phyloP scores from a whole-genome alignment of 306 rosid species.

The Malus fusca region DNA sequence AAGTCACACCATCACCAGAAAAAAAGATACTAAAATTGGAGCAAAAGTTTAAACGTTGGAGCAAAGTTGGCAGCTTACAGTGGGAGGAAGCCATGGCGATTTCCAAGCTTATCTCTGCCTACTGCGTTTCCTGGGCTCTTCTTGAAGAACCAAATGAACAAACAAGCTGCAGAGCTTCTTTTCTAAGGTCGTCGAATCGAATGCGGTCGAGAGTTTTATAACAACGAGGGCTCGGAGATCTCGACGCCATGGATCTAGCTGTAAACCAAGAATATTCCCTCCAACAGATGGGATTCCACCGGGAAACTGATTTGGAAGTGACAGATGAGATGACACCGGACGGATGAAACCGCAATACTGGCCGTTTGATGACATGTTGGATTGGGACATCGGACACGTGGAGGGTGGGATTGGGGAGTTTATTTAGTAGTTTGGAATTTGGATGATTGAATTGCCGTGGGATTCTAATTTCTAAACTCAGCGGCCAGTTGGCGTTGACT shows the following conservation, averaged over 20 bases:
- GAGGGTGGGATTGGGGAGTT: not conserved
- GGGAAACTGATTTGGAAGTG: not conserved
- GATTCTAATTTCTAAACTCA: not conserved
- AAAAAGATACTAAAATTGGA: not conserved
- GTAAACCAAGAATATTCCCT: constrained; percentile 16
- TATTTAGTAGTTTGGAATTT: not conserved
- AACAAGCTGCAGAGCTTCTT: not conserved
- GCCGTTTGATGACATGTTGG: not conserved
- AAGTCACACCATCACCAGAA: not conserved
- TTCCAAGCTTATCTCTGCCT: not conserved
- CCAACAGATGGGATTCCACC: not conserved
- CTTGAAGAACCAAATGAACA: not conserved
- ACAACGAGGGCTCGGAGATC: not conserved
- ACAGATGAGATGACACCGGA: not conserved
- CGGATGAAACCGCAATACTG: not conserved
- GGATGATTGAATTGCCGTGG: not conserved
- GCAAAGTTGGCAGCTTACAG: constrained; percentile 22
- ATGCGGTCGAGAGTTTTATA: not conserved
- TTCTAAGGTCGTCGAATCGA: not conserved
- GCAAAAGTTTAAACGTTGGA: not conserved
- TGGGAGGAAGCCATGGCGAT: constrained; percentile 24
- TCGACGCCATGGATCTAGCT: not conserved
- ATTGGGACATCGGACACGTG: not conserved
- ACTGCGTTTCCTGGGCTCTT: not conserved
- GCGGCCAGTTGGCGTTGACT: not conserved